Evolutionary conservation across 345 rosid genomes (phyloP), one percentile per base, ranked within the genome.

Genomic region (Hypericum androsaemum): DNA sequence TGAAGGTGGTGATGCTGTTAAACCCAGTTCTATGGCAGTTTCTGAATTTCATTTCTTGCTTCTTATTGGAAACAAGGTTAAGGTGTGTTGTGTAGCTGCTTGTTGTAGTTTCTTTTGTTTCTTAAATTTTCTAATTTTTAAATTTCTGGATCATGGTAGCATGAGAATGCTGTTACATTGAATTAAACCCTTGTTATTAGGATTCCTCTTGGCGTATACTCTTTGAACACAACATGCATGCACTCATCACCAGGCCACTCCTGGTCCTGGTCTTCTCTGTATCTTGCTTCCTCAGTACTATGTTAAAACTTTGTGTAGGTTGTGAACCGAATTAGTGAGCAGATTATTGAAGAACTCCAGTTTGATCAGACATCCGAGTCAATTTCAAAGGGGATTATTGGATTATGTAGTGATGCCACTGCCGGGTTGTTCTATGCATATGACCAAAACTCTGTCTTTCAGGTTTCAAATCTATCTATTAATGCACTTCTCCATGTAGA

Each of bases 371-470:
- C 86, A 7, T 61, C 90, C 9, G 99, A 92, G 56, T 85, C 97
- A 56, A 68, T 61, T 73, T 81, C 95, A 52, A 80, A 79, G 59
- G 99, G 95, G 57, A 81, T 88, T 42, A 83, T 92, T 69, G 97
- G 99, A 63, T 70, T 92, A 69, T 88, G 90, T 54, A 92, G 95
- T 44, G 99, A 92, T 71, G 97, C 95, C 57, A 78, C 95, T 75
- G 99, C 99, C 43, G 95, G 95, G 57, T 61, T 92, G 68, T 88
- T 85, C 73, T 92, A 92, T 73, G 99, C 97, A 28, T 92, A 85
- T 70, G 99, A 92, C 64, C 94, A 88, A 61, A 80, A 88, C 66
- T 88, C 99, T 41, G 77, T 92, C 42, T 92, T 83, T 74, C 97
- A 88, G 97, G 99, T 88, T 52, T 50, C 55, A 22, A 60, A 47